phyloP scores from a whole-genome alignment of 768 basidiomycete genomes.

The Trametes elegans region DNA sequence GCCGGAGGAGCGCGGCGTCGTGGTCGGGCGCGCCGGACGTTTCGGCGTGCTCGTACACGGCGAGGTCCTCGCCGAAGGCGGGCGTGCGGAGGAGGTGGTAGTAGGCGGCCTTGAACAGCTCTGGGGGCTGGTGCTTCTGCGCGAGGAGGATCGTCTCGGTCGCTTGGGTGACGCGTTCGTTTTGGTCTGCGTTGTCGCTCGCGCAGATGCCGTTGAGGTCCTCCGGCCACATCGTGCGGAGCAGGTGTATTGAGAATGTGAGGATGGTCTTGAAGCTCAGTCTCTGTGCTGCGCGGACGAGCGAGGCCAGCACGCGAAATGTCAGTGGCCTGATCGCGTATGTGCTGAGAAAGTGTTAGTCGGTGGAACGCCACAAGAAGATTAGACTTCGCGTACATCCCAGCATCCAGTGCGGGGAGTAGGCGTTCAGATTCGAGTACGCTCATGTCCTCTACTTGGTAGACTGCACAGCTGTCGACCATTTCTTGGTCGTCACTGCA shows the following conservation, averaged over 20 bases:
- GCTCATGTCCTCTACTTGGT: constrained; percentile 25
- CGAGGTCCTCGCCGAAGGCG: constrained; percentile 28
- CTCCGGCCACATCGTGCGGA: constrained; percentile 34
- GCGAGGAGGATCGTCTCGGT: constrained; percentile 34
- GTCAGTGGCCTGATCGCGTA: constrained; percentile 28
- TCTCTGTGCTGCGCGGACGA: constrained; percentile 36
- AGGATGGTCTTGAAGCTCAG: constrained; percentile 33
- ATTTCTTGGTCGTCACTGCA: background rate
- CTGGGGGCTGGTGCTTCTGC: constrained; percentile 27
- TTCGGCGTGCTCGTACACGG: background rate
- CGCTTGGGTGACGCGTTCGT: constrained; percentile 22
- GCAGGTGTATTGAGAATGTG: constrained; percentile 29
- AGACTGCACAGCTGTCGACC: constrained; percentile 23
- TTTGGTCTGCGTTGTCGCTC: background rate
- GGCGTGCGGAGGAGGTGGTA: constrained; percentile 38
- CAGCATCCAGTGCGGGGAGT: constrained; percentile 32
- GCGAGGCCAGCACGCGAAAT: constrained; percentile 30
- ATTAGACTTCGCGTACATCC: constrained; percentile 30
- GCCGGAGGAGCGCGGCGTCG: background rate
- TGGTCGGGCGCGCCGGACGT: too few species aligned
- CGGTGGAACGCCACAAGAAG: background rate
- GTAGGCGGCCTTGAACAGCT: constrained; percentile 37
- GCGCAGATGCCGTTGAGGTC: constrained; percentile 21
- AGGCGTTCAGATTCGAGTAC: constrained; percentile 35
- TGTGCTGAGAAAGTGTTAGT: constrained; percentile 11